Conservation (phyloP, 129 eudicot species). For the Centella asiatica region DNA sequence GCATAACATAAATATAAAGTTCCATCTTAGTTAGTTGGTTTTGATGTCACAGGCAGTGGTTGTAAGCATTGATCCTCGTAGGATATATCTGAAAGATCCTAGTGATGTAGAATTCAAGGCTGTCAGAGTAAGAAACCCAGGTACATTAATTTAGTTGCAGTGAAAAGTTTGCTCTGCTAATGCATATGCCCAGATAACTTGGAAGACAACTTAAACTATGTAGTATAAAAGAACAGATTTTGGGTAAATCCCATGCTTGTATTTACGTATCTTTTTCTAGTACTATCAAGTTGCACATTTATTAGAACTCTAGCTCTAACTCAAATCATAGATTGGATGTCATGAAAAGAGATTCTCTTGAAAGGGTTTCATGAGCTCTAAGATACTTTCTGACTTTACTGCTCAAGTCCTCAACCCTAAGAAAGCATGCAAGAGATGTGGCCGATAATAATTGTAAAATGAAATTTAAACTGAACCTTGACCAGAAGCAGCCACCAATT, state of each 20-base stretch:
- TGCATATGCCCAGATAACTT: not conserved
- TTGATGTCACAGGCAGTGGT: slow-evolving; percentile 72
- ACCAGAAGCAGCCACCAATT: not conserved
- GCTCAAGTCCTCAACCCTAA: not conserved
- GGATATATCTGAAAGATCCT: slow-evolving; percentile 68
- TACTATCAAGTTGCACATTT: no score
- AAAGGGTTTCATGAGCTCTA: no score
- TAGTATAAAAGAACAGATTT: not conserved
- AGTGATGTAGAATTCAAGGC: slow-evolving; percentile 61
- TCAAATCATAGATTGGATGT: no score
- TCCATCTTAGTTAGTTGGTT: slow-evolving; percentile 10
- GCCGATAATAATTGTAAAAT: not conserved
- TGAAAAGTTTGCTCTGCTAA: not conserved
- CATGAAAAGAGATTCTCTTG: no score
- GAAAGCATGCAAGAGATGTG: not conserved
- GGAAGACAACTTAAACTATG: not conserved
- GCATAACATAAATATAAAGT: not conserved
- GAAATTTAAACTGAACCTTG: not conserved
- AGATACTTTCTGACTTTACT: no score
- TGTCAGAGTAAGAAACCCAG: slow-evolving; percentile 57
- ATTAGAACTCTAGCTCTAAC: no score
- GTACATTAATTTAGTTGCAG: slow-evolving; percentile 23
- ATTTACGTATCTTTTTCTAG: no score
- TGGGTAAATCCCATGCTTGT: no score
- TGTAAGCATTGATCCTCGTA: slow-evolving; percentile 98